Conservation (phyloP, 73 alveolate species). For the Paramecium sexaurelia region DNA sequence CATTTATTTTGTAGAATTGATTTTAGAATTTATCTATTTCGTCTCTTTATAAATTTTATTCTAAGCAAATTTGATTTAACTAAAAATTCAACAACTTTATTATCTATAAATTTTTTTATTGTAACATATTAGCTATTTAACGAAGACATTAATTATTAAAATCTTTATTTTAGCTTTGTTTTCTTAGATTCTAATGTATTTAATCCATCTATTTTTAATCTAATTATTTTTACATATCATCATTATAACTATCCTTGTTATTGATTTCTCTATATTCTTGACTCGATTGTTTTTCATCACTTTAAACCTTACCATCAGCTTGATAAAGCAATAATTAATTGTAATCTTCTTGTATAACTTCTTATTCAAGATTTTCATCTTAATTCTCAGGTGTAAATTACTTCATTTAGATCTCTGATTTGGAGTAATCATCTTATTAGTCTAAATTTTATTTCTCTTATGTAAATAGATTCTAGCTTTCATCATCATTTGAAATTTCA, state of each 20-base stretch:
- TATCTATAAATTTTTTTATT: not conserved
- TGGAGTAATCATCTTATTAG: not conserved
- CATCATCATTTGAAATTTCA: not conserved
- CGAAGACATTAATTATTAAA: not conserved
- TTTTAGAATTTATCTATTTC: not conserved
- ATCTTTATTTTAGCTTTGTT: not conserved
- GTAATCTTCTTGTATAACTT: not conserved
- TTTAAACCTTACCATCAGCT: not conserved
- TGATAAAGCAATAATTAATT: not conserved
- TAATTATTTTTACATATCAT: not conserved
- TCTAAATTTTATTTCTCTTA: not conserved
- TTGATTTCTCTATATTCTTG: not conserved
- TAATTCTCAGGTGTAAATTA: not conserved
- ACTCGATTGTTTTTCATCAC: not conserved
- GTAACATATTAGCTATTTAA: not conserved
- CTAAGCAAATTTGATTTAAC: not conserved
- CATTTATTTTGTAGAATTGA: not conserved
- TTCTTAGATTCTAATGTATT: not conserved
- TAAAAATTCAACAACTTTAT: not conserved
- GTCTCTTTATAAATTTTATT: not conserved
- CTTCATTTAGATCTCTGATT: not conserved
- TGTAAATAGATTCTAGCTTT: not conserved
- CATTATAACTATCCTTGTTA: not conserved
- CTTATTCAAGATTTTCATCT: no score
- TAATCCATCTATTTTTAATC: not conserved